Conservation (phyloP, 2,329 filamentous ascomycete species). For the Alternaria consortialis region DNA sequence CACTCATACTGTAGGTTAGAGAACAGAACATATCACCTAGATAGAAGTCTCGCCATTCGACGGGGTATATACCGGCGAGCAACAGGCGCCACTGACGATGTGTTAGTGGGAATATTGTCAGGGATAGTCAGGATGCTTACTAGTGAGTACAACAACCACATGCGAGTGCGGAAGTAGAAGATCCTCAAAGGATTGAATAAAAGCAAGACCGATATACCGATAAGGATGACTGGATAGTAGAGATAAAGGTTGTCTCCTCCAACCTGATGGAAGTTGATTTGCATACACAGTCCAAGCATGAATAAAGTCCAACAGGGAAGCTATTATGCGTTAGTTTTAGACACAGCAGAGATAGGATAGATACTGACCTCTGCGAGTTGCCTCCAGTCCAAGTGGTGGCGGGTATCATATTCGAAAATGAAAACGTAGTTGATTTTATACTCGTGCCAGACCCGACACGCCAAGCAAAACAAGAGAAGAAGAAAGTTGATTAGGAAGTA, state of each 20-base stretch:
- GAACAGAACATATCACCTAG: slow-evolving; percentile 98
- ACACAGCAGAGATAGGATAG: rapidly evolving
- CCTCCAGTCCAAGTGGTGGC: slow-evolving; percentile 88
- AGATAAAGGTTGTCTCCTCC: slow-evolving; percentile 74
- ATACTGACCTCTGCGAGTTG: slow-evolving; percentile 74
- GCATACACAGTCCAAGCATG: slow-evolving; percentile 79
- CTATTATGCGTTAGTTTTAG: slow-evolving; percentile 44
- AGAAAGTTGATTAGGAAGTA: slow-evolving; percentile 87
- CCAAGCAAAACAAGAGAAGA: slow-evolving; percentile 83
- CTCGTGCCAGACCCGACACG: slow-evolving; percentile 82
- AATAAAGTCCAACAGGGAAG: slow-evolving; percentile 87
- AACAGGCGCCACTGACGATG: slow-evolving; percentile 77
- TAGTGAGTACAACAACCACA: slow-evolving; percentile 90
- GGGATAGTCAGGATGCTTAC: slow-evolving; percentile 60
- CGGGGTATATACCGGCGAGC: slow-evolving; percentile 85
- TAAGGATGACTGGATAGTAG: slow-evolving; percentile 86
- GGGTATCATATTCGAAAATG: slow-evolving; percentile 93
- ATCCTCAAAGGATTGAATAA: slow-evolving; percentile 79
- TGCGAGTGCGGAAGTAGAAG: slow-evolving; percentile 78
- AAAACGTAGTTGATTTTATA: slow-evolving; percentile 96
- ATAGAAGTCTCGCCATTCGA: slow-evolving; percentile 98
- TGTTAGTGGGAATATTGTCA: slow-evolving; percentile 36
- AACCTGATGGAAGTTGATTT: slow-evolving; percentile 83
- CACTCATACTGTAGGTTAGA: slow-evolving; percentile 85
- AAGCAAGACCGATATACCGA: slow-evolving; percentile 71